Evolutionary conservation across 495 filamentous ascomycete genomes (phyloP).

Genomic region (Podospora sp.): DNA sequence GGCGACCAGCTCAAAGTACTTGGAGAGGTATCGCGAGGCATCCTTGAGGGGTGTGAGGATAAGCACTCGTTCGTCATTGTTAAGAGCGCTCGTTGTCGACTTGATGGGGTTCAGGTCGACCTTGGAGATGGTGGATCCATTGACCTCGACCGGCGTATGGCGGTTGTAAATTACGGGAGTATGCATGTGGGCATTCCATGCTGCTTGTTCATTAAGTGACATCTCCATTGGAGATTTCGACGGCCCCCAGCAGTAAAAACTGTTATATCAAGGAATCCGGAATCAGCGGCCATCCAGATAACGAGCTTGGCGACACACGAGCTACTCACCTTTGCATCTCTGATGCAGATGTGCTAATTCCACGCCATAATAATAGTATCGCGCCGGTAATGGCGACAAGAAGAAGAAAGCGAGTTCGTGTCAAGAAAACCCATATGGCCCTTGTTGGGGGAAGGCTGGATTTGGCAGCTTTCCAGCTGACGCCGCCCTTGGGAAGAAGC

Average conservation of each 20-base stretch:
- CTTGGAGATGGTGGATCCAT: conserved; percentile 72
- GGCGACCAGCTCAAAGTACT: conserved; percentile 91
- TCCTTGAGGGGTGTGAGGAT: conserved; percentile 94
- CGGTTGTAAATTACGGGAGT: conserved; percentile 96
- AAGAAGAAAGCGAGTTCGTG: conserved; percentile 77
- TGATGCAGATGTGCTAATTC: conserved; percentile 75
- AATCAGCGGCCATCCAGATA: conserved; percentile 14
- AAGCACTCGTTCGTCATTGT: conserved; percentile 86
- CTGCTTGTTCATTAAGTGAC: conserved; percentile 82
- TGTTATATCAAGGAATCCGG: conserved; percentile 39
- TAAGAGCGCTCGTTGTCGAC: conserved; percentile 74
- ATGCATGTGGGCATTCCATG: conserved; percentile 84
- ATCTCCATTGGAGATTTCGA: conserved; percentile 92
- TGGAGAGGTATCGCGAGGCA: conserved; percentile 74
- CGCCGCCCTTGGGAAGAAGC: conserved; percentile 82
- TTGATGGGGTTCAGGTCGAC: conserved; percentile 84
- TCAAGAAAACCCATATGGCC: conserved; percentile 75
- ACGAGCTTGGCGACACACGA: background rate
- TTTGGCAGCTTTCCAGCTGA: conserved; percentile 90
- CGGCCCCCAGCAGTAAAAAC: conserved; percentile 97
- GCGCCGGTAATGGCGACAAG: conserved; percentile 71
- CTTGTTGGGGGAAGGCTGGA: conserved; percentile 79
- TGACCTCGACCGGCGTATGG: conserved; percentile 83
- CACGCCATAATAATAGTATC: conserved; percentile 87
- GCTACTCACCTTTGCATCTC: conserved; percentile 85